A percentile compares a stretch with the other conserved stretches of the same genome.
Evolutionary conservation across 2,329 filamentous ascomycete species (phyloP).

Genomic region (Cercospora citrullina): DNA sequence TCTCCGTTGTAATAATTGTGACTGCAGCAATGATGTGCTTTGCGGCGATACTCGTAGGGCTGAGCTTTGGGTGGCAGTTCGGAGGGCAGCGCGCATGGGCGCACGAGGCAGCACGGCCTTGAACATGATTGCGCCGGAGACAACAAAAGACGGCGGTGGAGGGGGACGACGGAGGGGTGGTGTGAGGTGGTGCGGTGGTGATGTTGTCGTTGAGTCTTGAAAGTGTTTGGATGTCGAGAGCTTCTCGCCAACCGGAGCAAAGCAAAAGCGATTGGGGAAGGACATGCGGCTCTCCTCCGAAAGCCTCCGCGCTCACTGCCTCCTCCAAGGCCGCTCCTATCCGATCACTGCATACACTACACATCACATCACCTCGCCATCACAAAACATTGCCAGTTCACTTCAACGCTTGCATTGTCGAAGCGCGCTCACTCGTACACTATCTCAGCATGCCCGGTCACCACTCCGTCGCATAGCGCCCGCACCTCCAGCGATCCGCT

Average conservation of each 20-base stretch:
- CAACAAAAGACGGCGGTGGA: neutral
- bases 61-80: constrained; percentile 25
- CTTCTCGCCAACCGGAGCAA: neutral
- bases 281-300: neutral
- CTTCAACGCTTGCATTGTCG: neutral
- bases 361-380: neutral
- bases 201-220: constrained; percentile 4
- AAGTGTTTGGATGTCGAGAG: constrained; percentile 5
- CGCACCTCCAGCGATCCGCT: neutral
- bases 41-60: constrained; percentile 32
- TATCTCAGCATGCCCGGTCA: neutral
- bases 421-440: neutral
- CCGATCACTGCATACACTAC: neutral
- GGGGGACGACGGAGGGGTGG: neutral
- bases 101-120: constrained; percentile 30
- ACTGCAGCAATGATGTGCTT: constrained; percentile 50
- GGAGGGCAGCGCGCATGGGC: constrained; percentile 30
- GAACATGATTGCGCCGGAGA: constrained; percentile 27
- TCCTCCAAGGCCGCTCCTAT: constrained; percentile 3
- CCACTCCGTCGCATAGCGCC: neutral
- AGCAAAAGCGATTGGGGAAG: neutral
- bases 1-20: constrained; percentile 56
- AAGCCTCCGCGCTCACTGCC: neutral
- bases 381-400: neutral
- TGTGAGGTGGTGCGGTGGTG: constrained; percentile 1